Base-by-base conservation (phyloP, 148 eudicot species). In the Chenopodium album region DNA sequence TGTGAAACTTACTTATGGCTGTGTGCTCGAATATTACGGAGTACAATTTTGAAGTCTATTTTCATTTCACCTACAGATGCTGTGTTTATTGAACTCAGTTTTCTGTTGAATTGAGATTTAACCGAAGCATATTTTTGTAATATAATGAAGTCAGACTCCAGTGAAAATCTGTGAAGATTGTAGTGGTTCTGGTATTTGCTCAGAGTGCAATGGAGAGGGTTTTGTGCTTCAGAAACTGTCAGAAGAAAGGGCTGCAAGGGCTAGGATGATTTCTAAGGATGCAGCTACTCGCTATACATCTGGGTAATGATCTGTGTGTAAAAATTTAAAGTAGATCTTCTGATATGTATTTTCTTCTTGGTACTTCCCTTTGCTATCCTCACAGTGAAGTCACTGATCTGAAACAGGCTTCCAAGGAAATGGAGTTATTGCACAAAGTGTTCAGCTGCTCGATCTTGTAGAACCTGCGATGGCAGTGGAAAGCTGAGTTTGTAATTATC, bases 341-440 rank as follows among this genome's bases (percentile, higher is more conserved):
- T 76, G 22, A 26, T 26, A 26, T 47, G 26, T 13, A 13, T 79
- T 23, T 37, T 10, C 50, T 59, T 76, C 64, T 34, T 62, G 64
- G 4, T 56, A 56, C 47, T 23, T 37, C 59, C 48, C 48, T 65
- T 32, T 28, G 26, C 56, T 31, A 23, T 17, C 8, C 54, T 67
- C 32, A 52, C 34, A 26, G 62, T 66, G 68, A 64, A 80, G 71
- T 26, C 37, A 1, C 26, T 74, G 66, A 17, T 72, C 32, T 80
- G 78, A 11, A 32, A 87, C 90, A 96, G 99, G 88, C 99, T 96
- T 79, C 99, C 99, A 11, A 91, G 93, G 88, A 96, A 96, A 89
- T 96, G 99, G 99, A 91, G 97, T 86, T 96, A 96, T 82, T 96
- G 99, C 81, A 82, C 97, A 70, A 91, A 91, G 83, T 96, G 99